phyloP scores from a whole-genome alignment of 768 basidiomycete species.

The Stropharia rugosoannulata region DNA sequence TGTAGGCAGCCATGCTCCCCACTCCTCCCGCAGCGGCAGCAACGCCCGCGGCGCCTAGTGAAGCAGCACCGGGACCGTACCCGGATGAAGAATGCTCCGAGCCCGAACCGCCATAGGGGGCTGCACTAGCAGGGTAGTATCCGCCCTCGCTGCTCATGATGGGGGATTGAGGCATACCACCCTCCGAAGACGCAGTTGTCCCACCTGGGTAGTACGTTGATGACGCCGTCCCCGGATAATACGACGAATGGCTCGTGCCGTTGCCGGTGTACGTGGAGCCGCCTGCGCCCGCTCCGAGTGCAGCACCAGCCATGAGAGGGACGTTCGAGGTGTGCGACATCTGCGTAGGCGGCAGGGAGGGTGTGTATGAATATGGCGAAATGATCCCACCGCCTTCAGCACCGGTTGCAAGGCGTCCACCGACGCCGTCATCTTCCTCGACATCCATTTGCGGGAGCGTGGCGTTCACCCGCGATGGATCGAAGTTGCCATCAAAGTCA shows the following conservation, averaged over 20 bases:
- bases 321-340: slow-evolving; percentile 11
- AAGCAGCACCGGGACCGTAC: slow-evolving; percentile 8
- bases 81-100: slow-evolving; percentile 20
- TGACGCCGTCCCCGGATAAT: slow-evolving; percentile 10
- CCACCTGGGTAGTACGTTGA: too few relatives aligned
- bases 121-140: slow-evolving; percentile 9
- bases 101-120: slow-evolving; percentile 16
- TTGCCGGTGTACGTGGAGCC: slow-evolving; percentile 1
- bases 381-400: slow-evolving; percentile 24
- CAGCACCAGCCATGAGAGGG: slow-evolving; percentile 11
- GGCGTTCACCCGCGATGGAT: slow-evolving; percentile 20
- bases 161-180: background rate
- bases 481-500: slow-evolving; percentile 30
- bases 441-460: slow-evolving; percentile 19
- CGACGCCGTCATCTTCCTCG: slow-evolving; percentile 23
- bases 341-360: slow-evolving; percentile 5
- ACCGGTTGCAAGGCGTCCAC: slow-evolving; percentile 19
- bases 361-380: slow-evolving; percentile 21
- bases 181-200: background rate
- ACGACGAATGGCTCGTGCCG: slow-evolving; percentile 1
- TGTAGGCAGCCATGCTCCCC: slow-evolving; percentile 2
- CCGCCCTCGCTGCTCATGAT: slow-evolving; percentile 1
- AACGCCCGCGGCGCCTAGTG: background rate
- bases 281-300: slow-evolving; percentile 9
- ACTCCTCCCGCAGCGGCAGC: slow-evolving; percentile 3